A percentile compares a stretch with the other conserved stretches of the same genome.
Conservation (phyloP, 2,329 filamentous ascomycete species). For the Simplicillium aogashimaense region DNA sequence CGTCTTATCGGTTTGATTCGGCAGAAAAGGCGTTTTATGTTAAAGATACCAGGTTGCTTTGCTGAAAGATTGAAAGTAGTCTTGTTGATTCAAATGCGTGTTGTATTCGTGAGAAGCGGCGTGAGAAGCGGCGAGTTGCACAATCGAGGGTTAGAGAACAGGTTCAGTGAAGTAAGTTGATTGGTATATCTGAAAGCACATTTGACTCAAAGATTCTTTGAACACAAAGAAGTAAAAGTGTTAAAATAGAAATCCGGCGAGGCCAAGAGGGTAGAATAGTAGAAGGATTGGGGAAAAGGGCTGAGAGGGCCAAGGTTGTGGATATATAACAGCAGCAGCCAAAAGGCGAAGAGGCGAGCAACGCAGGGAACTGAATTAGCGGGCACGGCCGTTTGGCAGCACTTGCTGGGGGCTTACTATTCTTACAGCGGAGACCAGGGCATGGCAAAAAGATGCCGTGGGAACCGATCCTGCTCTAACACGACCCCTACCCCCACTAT, state of each 20-base stretch:
- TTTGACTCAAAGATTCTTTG: background rate
- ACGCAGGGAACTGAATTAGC: constrained; percentile 4
- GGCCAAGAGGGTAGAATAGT: background rate
- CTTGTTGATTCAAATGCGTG: background rate
- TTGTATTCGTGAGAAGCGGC: too few species aligned
- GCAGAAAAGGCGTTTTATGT: background rate
- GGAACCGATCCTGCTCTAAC: constrained; percentile 5
- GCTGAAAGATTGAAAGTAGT: background rate
- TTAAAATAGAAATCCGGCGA: background rate
- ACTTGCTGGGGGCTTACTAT: constrained; percentile 2
- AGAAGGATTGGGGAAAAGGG: background rate
- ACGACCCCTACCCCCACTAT: constrained; percentile 1
- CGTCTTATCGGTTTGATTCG: background rate
- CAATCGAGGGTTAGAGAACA: background rate
- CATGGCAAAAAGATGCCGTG: constrained; percentile 7
- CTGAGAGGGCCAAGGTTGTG: background rate
- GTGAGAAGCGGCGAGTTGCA: background rate
- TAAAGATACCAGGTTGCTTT: background rate
- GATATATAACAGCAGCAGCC: constrained; percentile 6
- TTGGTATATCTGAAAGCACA: too few species aligned
- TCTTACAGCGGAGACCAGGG: constrained; percentile 2
- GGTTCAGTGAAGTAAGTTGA: too few species aligned
- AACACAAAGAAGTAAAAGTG: background rate
- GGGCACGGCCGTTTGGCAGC: constrained; percentile 5
- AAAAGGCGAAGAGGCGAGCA: constrained; percentile 2